Base-by-base conservation (phyloP, 306 rosid genomes). In the Morella rubra region DNA sequence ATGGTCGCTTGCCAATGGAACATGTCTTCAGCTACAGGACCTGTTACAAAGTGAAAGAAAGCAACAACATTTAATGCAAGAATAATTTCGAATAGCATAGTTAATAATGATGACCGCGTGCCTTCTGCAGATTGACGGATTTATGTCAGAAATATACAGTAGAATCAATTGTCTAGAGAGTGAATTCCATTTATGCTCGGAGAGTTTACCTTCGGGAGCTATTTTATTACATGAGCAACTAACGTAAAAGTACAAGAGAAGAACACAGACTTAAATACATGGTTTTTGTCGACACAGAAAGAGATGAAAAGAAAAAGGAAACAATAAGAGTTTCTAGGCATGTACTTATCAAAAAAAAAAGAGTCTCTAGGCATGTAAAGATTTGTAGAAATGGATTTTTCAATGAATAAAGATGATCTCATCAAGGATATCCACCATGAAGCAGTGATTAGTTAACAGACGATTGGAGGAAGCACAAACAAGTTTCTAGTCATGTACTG, bases 11-110 rank as follows among this genome's bases (percentile, higher is more conserved):
- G 37, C 37, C 37, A 32, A 32, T 32, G 91, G 75, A 89, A 89
- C 93, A 90, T 90, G 78, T 90, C 91, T 68, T 90, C 94, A 51
- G 90, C 95, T 14, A 90, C 92, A 51, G 92, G 95, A 52, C 95
- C 92, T 90, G 73, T 52, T 60, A 71, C 44, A 70, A 50, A 69
- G 15, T 46, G 6, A 60, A 55, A 70, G 50, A 51, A 32, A n/a
- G 32, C 15, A 32, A 4, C 68, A 14, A 61, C 5, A 44, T 61
- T 58, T 61, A 32, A 3, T 32, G 19, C 19, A 10, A 32, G 44
- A 32, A 32, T 1, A 61, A 37, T 61, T 27, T 32, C 32, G 2
- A 32, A 32, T 61, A 61, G 32, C 18, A 27, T 12, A 61, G 4
- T 32, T 61, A 27, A 37, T 32, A 61, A 27, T 44, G 16, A 1